Evolutionary conservation across 352 stramenopile genomes (phyloP).

Genomic region (Globisporangium spiculum): DNA sequence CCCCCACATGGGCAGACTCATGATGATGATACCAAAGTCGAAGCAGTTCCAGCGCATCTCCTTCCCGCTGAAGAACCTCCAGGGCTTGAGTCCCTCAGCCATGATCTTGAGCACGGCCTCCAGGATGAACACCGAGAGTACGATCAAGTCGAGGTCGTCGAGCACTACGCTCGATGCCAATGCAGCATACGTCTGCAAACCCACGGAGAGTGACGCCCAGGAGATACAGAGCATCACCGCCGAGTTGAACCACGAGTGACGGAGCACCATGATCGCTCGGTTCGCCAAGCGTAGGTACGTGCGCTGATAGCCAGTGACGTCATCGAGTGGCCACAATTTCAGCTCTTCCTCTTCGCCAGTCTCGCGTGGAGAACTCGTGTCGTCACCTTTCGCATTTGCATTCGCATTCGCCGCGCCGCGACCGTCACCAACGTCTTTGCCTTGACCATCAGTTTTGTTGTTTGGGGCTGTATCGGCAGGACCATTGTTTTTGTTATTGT

Average conservation of each 20-base stretch:
- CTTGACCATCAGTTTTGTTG: neutral
- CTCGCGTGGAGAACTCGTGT: neutral
- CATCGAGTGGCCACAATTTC: constrained; percentile 33
- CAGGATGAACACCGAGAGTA: constrained; percentile 75
- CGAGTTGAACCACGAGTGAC: constrained; percentile 61
- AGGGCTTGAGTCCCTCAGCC: constrained; percentile 68
- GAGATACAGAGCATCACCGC: constrained; percentile 74
- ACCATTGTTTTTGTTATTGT: constrained; percentile 1
- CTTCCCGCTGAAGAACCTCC: constrained; percentile 67
- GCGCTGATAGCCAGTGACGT: constrained; percentile 27
- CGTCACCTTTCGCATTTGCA: neutral
- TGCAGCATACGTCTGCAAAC: constrained; percentile 70
- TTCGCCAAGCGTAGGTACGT: constrained; percentile 43
- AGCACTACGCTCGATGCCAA: constrained; percentile 41
- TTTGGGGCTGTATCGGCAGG: neutral
- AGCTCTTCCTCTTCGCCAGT: constrained; percentile 24
- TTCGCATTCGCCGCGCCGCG: neutral
- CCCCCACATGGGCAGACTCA: constrained; percentile 71
- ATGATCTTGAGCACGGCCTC: constrained; percentile 78
- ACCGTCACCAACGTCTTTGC: neutral
- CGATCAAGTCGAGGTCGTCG: constrained; percentile 58
- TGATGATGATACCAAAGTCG: constrained; percentile 81
- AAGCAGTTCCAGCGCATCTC: constrained; percentile 86
- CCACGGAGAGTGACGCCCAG: constrained; percentile 77
- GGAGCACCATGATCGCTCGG: constrained; percentile 36